Percentiles rank a stretch among this genome's conserved stretches.
Conservation (phyloP, 1,139 yeast genomes). For the Fermentozyma sake region DNA sequence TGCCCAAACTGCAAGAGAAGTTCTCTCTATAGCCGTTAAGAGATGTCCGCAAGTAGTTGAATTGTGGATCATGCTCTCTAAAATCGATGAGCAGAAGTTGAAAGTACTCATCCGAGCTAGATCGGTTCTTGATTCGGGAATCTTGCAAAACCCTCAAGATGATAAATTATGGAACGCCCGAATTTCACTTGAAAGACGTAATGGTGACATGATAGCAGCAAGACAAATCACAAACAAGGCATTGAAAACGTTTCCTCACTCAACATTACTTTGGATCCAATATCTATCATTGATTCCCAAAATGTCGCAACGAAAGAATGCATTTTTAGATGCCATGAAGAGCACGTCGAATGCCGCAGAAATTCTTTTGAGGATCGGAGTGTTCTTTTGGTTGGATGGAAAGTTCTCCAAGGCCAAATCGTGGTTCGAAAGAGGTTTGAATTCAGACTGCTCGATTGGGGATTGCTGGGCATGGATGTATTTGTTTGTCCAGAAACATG, state of each 20-base stretch:
- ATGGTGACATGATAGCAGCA: constrained; percentile 51
- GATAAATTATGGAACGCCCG: constrained; percentile 57
- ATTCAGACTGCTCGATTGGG: constrained; percentile 52
- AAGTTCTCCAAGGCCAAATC: constrained; percentile 60
- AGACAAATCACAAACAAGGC: constrained; percentile 56
- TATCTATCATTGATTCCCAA: constrained; percentile 49
- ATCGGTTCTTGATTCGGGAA: constrained; percentile 66
- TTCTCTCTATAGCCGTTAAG: constrained; percentile 47
- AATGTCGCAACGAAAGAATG: constrained; percentile 55
- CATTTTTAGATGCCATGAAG: constrained; percentile 69
- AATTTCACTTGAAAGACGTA: constrained; percentile 52
- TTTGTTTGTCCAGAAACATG: constrained; percentile 28
- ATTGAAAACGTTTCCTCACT: constrained; percentile 52
- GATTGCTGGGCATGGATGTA: constrained; percentile 77
- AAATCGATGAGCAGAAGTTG: constrained; percentile 39
- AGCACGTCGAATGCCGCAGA: constrained; percentile 58
- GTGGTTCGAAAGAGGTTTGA: constrained; percentile 72
- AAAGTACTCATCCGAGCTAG: constrained; percentile 57
- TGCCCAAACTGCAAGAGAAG: constrained; percentile 41
- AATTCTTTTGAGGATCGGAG: constrained; percentile 62
- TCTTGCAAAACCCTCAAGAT: constrained; percentile 45
- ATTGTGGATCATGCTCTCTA: constrained; percentile 58
- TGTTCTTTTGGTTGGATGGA: constrained; percentile 64
- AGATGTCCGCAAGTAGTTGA: constrained; percentile 36
- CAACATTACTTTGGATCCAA: constrained; percentile 62